Evolutionary conservation across 73 alveolate genomes (phyloP), one percentile per base, ranked within the genome.

Genomic region (Uronychia binucleata): DNA sequence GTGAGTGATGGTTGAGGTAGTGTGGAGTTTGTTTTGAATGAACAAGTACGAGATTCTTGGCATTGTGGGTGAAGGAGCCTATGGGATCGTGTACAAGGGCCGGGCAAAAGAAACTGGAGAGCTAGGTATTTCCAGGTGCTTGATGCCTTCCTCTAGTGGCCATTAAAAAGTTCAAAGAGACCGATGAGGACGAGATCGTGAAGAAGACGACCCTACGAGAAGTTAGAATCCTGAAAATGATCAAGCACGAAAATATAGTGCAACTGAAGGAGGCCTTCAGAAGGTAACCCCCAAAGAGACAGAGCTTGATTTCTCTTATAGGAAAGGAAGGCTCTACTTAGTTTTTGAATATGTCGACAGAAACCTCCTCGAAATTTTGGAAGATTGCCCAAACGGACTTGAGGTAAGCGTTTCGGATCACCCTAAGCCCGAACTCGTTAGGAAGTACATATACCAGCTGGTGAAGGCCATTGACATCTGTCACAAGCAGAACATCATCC

Each of bases 331-430:
- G 80, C 94, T 97, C 27, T 97, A 93, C 86, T 57, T 98, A 75
- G 99, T 98, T 26, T 98, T 98, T 86, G 99, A 98, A 87, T 98
- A 96, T 80, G 98, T 98, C 1, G 99, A 98, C 57, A 96, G 91
- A 87, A 98, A 97, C 85, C 94, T 98, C 34, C 94, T 98, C 58
- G 99, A 98, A 90, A 97, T 98, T n/a, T 82, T 98, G 57, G 98
- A 97, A 89, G 99, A 96, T 27, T 88, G 94, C 26, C 95, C 97
- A 8, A 96, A 81, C 81, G 99, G 99, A 34, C 78, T 97, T 46
- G 97, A 93, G 60, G 97, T 93, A 93, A 76, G 86, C 29, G 28
- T 58, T 57, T n/a, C 34, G 28, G 13, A 11, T 0, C 33, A 1
- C 35, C 74, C 31, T 1, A 79, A 90, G 91, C 97, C 93, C 0